phyloP scores from a whole-genome alignment of 352 stramenopile species.

The Pythium oligandrum region DNA sequence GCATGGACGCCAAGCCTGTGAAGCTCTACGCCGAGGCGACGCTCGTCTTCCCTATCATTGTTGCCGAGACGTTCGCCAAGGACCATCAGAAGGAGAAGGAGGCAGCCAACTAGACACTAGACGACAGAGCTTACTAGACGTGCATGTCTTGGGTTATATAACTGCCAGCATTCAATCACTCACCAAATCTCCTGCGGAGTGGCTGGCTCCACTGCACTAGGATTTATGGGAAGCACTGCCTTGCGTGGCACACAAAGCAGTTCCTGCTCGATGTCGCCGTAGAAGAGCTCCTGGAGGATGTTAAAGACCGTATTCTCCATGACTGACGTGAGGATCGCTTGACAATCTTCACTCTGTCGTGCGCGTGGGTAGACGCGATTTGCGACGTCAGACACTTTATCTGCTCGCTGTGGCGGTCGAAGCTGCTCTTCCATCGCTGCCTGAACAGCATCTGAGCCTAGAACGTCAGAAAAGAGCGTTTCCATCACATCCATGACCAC shows the following conservation, averaged over 20 bases:
- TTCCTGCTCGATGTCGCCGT: slow-evolving; percentile 68
- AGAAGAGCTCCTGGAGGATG: slow-evolving; percentile 79
- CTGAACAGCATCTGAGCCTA: slow-evolving; percentile 47
- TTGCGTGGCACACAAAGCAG: slow-evolving; percentile 63
- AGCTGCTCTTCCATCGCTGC: slow-evolving; percentile 36
- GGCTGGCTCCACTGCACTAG: too few relatives aligned
- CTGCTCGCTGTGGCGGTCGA: slow-evolving; percentile 19
- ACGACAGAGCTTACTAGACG: too few relatives aligned
- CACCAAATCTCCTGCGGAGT: too few relatives aligned
- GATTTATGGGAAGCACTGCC: slow-evolving; percentile 29
- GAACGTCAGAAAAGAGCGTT: slow-evolving; percentile 46
- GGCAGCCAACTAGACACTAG: not conserved
- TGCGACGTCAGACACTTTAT: slow-evolving; percentile 15
- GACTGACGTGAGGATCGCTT: slow-evolving; percentile 47
- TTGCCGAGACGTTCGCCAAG: slow-evolving; percentile 99
- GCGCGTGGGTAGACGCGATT: slow-evolving; percentile 8
- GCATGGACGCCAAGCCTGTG: slow-evolving; percentile 91
- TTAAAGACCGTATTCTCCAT: slow-evolving; percentile 83
- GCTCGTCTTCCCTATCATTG: slow-evolving; percentile 98
- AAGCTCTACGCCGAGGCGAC: slow-evolving; percentile 98
- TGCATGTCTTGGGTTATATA: too few relatives aligned
- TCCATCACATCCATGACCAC: slow-evolving; percentile 56
- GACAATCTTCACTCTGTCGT: slow-evolving; percentile 54
- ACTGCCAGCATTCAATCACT: too few relatives aligned
- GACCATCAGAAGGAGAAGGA: slow-evolving; percentile 71